Conservation (phyloP, 2,329 filamentous ascomycete genomes). For the Camptophora hylomeconis region DNA sequence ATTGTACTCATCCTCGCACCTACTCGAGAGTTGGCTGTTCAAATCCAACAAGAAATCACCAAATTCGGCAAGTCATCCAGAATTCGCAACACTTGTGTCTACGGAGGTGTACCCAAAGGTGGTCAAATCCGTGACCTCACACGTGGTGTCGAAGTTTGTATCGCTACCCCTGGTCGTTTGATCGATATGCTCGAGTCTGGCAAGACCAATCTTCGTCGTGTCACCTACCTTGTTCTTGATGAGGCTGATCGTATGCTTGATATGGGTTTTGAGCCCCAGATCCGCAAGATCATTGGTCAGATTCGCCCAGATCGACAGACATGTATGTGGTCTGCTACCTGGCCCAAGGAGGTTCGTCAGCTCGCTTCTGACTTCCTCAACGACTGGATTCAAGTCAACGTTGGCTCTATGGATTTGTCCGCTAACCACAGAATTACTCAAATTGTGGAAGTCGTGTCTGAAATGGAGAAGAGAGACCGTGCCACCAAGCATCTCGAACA, state of each 20-base stretch:
- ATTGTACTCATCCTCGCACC: slow-evolving; percentile 94
- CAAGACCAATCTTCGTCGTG: slow-evolving; percentile 94
- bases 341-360: slow-evolving; percentile 95
- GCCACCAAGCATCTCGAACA: slow-evolving; percentile 98
- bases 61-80: slow-evolving; percentile 97
- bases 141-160: slow-evolving; percentile 94
- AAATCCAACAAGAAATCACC: slow-evolving; percentile 97
- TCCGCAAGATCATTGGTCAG: slow-evolving; percentile 95
- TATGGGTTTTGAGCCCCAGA: slow-evolving; percentile 99
- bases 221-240: slow-evolving; percentile 95
- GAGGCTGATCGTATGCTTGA: slow-evolving; percentile 99
- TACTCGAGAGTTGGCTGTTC: slow-evolving; percentile 92
- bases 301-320: slow-evolving; percentile 97
- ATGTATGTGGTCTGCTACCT: slow-evolving; percentile 99
- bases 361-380: slow-evolving; percentile 81
- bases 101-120: slow-evolving; percentile 96
- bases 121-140: slow-evolving; percentile 91
- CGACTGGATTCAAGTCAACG: slow-evolving; percentile 98
- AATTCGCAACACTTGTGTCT: slow-evolving; percentile 97
- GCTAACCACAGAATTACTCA: slow-evolving; percentile 98
- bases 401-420: slow-evolving; percentile 87
- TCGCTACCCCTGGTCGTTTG: slow-evolving; percentile 91
- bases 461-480: slow-evolving; percentile 93
- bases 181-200: slow-evolving; percentile 98
- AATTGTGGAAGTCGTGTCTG: slow-evolving; percentile 88